These are phyloP conservation scores for Amanita pseudoporphyria DNA, from an alignment of 768 basidiomycete species.

Conservation along the genomic window DNA sequence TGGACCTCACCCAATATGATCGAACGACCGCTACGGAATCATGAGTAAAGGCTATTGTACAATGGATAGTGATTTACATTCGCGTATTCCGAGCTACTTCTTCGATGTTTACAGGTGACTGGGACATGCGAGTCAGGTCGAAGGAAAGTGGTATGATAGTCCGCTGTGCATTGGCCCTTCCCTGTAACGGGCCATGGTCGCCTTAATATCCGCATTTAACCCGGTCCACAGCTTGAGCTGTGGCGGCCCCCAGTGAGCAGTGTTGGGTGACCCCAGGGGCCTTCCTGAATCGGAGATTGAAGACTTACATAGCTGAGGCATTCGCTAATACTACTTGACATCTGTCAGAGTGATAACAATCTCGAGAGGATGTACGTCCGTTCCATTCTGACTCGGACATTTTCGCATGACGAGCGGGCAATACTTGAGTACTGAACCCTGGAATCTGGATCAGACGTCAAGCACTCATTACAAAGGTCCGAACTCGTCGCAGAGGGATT, in stretches of 20 bases:
- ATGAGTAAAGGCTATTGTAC: background rate
- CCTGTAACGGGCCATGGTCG: background rate
- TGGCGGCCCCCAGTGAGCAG: background rate
- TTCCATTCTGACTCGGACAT: too few species aligned
- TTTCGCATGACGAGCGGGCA: too few species aligned
- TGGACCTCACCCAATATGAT: background rate
- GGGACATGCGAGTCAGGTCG: background rate
- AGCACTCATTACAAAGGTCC: too few species aligned
- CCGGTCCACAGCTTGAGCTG: background rate
- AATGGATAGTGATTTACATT: background rate
- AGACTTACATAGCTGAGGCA: too few species aligned
- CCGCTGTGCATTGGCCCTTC: background rate
- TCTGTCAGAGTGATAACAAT: too few species aligned
- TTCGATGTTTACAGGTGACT: background rate
- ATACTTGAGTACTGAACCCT: too few species aligned
- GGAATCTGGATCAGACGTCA: too few species aligned
- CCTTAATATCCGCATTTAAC: background rate
- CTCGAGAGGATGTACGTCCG: too few species aligned
- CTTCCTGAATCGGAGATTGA: too few species aligned
- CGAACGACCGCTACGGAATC: background rate
- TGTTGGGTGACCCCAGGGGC: too few species aligned
- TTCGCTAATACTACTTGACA: too few species aligned
- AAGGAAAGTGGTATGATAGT: background rate
- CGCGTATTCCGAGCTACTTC: background rate
- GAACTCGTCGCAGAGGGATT: too few species aligned